These are phyloP conservation scores for Aphanocladium album DNA, from an alignment of 2,329 filamentous ascomycete species.

Conservation along the genomic window DNA sequence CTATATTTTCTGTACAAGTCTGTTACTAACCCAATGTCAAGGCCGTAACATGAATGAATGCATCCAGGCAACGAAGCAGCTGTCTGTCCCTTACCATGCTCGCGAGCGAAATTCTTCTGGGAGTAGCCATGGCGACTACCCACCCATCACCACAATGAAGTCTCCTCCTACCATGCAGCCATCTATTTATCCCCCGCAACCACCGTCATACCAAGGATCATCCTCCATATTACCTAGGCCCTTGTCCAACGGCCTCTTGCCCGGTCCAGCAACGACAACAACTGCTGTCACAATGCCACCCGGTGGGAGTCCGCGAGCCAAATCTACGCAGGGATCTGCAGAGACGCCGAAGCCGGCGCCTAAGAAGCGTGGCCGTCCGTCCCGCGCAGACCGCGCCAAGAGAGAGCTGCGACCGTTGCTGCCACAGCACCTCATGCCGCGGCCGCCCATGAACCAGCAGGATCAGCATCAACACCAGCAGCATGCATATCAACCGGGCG, in stretches of 20 bases:
- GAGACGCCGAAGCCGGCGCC: slow-evolving; percentile 13
- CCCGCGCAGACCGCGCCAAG: slow-evolving; percentile 38
- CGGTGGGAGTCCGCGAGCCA: neutral
- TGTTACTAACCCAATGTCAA: slow-evolving; percentile 19
- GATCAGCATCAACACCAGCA: neutral
- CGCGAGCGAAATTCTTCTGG: slow-evolving; percentile 21
- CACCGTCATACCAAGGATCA: neutral
- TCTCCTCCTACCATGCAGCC: slow-evolving; percentile 15
- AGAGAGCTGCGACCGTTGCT: slow-evolving; percentile 25
- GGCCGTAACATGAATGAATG: slow-evolving; percentile 46
- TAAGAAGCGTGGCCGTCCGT: slow-evolving; percentile 43
- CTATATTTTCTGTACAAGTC: too few relatives aligned
- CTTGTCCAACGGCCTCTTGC: slow-evolving; percentile 7
- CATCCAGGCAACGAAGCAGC: slow-evolving; percentile 32
- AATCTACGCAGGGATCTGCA: neutral
- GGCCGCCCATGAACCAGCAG: slow-evolving; percentile 17
- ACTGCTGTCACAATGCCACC: neutral
- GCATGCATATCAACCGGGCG: neutral
- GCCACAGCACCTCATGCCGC: slow-evolving; percentile 30
- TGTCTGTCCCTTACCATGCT: slow-evolving; percentile 29
- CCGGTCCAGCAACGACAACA: neutral
- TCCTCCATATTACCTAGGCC: slow-evolving; percentile 9
- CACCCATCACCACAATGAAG: neutral
- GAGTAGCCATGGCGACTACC: slow-evolving; percentile 8
- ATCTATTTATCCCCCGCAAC: slow-evolving; percentile 18